Evolutionary conservation across 2,329 filamentous ascomycete species (phyloP), one percentile per base, ranked within the genome.

Genomic region (Exophiala sp.): DNA sequence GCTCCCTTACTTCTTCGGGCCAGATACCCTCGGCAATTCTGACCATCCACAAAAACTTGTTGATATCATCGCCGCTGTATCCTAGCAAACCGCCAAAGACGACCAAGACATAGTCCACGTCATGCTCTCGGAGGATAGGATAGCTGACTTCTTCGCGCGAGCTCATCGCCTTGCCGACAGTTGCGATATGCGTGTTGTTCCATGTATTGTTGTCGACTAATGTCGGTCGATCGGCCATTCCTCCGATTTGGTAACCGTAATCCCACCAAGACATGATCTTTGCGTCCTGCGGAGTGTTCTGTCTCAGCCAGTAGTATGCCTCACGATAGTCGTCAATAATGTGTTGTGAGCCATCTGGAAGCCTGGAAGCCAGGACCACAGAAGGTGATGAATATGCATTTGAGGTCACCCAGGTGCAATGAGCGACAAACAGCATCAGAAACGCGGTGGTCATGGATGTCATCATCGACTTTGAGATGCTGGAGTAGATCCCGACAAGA

Each of bases 191-290:
- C 6, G 94, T 99, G 78, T 99, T 99, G 80, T 99, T 99, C 94
- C 94, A 99, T 2, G 94, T 99, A 77, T 99, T 99, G 80, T 99
- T 99, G 78, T 99, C 94, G 33, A 99, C 94, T 33, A 99, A 80
- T 1, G 94, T 99, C 33, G 94, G 94, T 50, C 94, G 84, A 72
- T 99, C 94, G 46, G 94, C 94, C 94, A 99, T 99, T 63, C 94
- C 94, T 76, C 94, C 94, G 72, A 99, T 99, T 76, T 99, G 94
- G 77, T 99, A 99, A 62, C 94, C 94, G 68, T 99, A 99, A 71
- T 99, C 94, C 94, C 94, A 99, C 94, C 94, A 99, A 1, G 91
- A 94, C 92, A 97, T 97, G 69, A 99, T 88, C 81, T 97, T 99
- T 68, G 95, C 91, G 65, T 96, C 89, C 63, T 92, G 83, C 57